Base-by-base conservation (phyloP, 2,329 filamentous ascomycete genomes). In the Colletotrichum tofieldiae region DNA sequence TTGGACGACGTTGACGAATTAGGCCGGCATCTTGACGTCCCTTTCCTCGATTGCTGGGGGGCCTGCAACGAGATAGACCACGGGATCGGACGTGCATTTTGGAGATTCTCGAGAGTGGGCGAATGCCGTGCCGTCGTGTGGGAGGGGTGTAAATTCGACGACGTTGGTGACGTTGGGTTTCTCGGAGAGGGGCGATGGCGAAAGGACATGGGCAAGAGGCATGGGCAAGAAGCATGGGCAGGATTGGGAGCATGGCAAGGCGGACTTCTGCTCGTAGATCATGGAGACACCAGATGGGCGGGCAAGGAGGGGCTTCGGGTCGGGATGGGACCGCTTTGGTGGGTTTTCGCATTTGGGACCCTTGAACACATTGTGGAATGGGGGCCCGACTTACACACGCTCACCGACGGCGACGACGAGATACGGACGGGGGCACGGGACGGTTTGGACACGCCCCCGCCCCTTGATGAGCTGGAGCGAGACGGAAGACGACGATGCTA, bases 401-500 rank as follows among this genome's bases (percentile, higher is more conserved):
- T 63, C 60, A 63, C 60, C 60, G 60, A 63, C 60, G 60, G 60
- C 60, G 35, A 63, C 60, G 11, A 51, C 60, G 60, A 63, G 55
- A 26, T 26, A 29, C 26, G n/a, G 60, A 23, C 45, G 45, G 60
- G 43, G 60, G 60, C 37, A 29, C 32, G 43, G 29, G 41, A 37
- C 11, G 45, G 16, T 5, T 39, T 63, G n/a, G 32, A 29, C 45
- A 63, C n/a, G 23, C 29, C 37, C 23, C 45, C 18, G 23, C 65
- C 67, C 64, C 64, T 62, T 68, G 69, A 45, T 20, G 23, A 68
- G 69, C 65, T 69, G 45, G 68, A 68, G 68, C 55, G 26, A 55
- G 55, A 66, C 51, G 39, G 58, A 18, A 20, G 32, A 29, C 45
- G 59, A 51, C 59, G 59, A 39, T 58, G 37, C 56, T 56, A 20